Evolutionary conservation across 495 filamentous ascomycete genomes (phyloP).

Genomic region (Talaromyces stipitatus): DNA sequence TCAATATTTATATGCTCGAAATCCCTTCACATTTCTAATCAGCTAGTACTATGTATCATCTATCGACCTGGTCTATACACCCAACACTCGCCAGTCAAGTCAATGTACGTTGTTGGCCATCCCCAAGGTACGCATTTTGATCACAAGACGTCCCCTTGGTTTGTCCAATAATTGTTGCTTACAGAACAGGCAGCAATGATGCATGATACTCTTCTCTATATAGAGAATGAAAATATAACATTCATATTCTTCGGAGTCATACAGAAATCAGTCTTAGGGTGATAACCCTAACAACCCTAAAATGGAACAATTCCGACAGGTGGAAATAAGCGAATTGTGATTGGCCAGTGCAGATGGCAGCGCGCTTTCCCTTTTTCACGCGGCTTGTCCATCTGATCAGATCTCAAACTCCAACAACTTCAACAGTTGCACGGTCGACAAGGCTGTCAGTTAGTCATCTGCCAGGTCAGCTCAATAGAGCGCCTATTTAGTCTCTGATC

Average conservation of each 20-base stretch:
- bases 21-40: too few species aligned
- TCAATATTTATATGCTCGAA: too few species aligned
- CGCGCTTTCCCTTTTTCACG: constrained; percentile 1
- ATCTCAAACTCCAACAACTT: not conserved
- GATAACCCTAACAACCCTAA: too few species aligned
- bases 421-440: not conserved
- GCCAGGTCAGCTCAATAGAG: not conserved
- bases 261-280: too few species aligned
- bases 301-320: not conserved
- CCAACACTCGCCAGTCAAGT: too few species aligned
- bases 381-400: not conserved
- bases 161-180: not conserved
- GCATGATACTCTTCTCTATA: too few species aligned
- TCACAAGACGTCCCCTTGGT: not conserved
- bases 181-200: not conserved
- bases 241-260: too few species aligned
- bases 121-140: constrained; percentile 2
- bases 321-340: not conserved
- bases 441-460: not conserved
- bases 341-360: not conserved
- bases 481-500: not conserved
- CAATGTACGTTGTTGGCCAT: too few species aligned
- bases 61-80: too few species aligned
- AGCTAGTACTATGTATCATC: too few species aligned
- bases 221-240: too few species aligned